Evolutionary conservation across 169 alveolate genomes (phyloP), one percentile per base, ranked within the genome.

Genomic region (Plasmodium gaboni): DNA sequence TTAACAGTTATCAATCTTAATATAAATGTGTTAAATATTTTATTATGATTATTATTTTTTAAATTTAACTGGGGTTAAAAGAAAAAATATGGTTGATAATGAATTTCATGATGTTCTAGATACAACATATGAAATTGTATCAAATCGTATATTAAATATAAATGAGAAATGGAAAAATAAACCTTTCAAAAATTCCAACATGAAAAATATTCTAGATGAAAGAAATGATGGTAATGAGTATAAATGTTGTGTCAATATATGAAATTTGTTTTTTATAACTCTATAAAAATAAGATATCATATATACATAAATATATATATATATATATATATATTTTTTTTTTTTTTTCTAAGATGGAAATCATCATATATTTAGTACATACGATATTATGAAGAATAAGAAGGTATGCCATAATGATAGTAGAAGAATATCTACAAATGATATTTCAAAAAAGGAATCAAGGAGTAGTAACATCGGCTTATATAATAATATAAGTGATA

Each of bases 81-180:
- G 17, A 76, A 76, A 76, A 46, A 74, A 64, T 46, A 76, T 64
- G 89, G 69, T 64, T 74, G 89, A 78, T 51, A 78, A 50, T 48
- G 89, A 78, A 78, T 78, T 64, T 44, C 78, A 78, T 64, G 73
- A 63, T 50, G 78, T 67, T 46, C 50, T 17, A n/a, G 55, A 65
- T 69, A 78, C 57, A 78, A 32, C 68, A 64, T 9, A 44, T 26
- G 78, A 69, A 78, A 38, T 59, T 50, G 63, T 26, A 64, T 42
- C 50, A 24, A 13, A 22, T 57, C 44, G 44, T 42, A 9, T 38
- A 38, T 63, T 67, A 65, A 42, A 59, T 48, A 17, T n/a, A 64
- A 69, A n/a, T 69, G 51, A 78, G 53, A 17, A 44, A 48, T 53
- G 38, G 15, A 50, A 44, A 71, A 71, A 78, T 46, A 65, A 28